These are phyloP conservation scores for Ajuga chamaepitys DNA, from an alignment of 257 asterid species.

Conservation along the genomic window DNA sequence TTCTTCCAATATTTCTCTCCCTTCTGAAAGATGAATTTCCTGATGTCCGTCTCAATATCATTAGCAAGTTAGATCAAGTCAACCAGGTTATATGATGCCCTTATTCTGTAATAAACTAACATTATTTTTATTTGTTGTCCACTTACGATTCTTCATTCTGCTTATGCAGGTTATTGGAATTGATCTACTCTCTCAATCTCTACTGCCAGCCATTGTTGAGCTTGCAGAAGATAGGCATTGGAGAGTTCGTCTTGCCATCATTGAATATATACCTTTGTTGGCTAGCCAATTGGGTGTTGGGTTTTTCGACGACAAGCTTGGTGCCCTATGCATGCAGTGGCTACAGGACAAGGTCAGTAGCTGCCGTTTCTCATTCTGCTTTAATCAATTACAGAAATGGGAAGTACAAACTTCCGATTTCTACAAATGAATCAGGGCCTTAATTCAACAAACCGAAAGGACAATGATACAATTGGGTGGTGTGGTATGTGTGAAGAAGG, in stretches of 20 bases:
- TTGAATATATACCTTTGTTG: slow-evolving; percentile 52
- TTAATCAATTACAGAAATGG: not conserved
- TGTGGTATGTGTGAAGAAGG: no score
- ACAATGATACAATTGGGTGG: no score
- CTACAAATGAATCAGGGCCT: no score
- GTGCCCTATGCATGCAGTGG: slow-evolving; percentile 81
- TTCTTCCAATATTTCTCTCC: slow-evolving; percentile 83
- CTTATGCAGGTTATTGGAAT: slow-evolving; percentile 61
- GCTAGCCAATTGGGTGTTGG: slow-evolving; percentile 66
- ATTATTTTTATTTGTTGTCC: not conserved
- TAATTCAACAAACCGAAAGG: no score
- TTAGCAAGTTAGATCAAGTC: slow-evolving; percentile 92
- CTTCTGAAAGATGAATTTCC: slow-evolving; percentile 90
- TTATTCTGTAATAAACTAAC: not conserved
- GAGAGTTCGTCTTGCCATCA: slow-evolving; percentile 71
- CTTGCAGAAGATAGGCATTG: slow-evolving; percentile 74
- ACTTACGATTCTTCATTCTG: slow-evolving; percentile 6
- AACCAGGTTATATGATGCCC: slow-evolving; percentile 48
- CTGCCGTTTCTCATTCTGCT: not conserved
- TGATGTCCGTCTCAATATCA: slow-evolving; percentile 76
- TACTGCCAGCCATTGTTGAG: slow-evolving; percentile 68
- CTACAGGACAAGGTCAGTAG: slow-evolving; percentile 57
- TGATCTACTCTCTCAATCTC: slow-evolving; percentile 63
- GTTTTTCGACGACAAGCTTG: slow-evolving; percentile 68
- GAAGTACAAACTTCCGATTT: not conserved